Evolutionary conservation across 2,329 filamentous ascomycete genomes (phyloP), one percentile per base, ranked within the genome.

Genomic region (Thelonectria blattea): DNA sequence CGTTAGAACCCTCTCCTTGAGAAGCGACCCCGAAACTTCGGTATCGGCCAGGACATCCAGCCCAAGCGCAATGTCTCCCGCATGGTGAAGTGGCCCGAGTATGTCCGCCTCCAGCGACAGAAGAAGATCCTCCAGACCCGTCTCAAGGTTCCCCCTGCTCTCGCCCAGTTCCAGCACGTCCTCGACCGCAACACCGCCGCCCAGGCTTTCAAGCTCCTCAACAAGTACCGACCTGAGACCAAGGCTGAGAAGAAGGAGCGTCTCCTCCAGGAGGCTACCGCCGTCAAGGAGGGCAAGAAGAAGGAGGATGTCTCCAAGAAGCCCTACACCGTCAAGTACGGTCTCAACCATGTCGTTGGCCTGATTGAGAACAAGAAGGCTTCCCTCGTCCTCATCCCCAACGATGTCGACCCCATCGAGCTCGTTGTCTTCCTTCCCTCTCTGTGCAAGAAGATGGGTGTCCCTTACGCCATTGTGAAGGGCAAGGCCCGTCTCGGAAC

Each of bases 231-330:
- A 75, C 95, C 95, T 72, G 95, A 99, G 88, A 96, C 92, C 82
- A 98, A 97, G 90, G 85, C 86, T 74, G 94, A 98, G 90, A 99
- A 99, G 92, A 99, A 98, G 90, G 96, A 99, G 87, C 93, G 95
- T 84, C 87, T 99, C 70, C 88, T 91, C 80, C 93, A 97, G 88
- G 95, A 99, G 88, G 95, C 96, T 69, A 97, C 93, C 74, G 96
- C 95, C 76, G 88, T 99, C 80, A 89, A 93, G 80, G 93, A 98
- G 83, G 95, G 96, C 82, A 97, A 98, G 91, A 99, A 98, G 91
- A 98, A 98, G 91, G 96, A 99, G 88, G 93, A 97, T 76, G 94
- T 96, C 79, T 92, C 88, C 91, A 98, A 98, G 92, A 99, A 99
- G 91, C 95, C 95, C 76, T 99, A 97, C 84, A 85, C 91, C 71